phyloP scores from a whole-genome alignment of 2,329 filamentous ascomycete species.

The Botrytis byssoidea region DNA sequence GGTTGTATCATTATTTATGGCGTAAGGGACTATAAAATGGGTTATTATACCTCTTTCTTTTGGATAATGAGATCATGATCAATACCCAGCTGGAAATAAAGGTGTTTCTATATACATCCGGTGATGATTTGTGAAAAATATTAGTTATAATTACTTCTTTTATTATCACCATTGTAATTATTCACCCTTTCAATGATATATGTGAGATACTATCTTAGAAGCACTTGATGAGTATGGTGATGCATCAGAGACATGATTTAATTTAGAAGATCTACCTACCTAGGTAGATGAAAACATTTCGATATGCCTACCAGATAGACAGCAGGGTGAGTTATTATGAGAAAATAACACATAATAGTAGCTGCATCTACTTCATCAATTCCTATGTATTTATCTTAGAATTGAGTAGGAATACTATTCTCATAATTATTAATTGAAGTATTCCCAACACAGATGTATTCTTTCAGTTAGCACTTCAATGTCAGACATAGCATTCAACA shows the following conservation, averaged over 20 bases:
- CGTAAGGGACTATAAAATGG: conserved; percentile 4
- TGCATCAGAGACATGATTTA: background rate
- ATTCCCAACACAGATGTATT: background rate
- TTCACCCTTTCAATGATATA: background rate
- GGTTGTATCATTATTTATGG: background rate
- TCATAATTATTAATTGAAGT: background rate
- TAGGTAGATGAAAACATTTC: background rate
- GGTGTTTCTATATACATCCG: background rate
- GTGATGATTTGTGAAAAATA: background rate
- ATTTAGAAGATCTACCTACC: background rate
- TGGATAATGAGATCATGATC: conserved; percentile 4
- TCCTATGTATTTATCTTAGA: background rate
- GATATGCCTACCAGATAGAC: background rate
- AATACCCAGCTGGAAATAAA: background rate
- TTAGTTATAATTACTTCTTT: background rate
- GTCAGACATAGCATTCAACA: background rate
- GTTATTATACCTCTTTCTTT: background rate
- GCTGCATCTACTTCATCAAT: background rate
- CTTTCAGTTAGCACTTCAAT: background rate
- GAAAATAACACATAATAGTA: background rate
- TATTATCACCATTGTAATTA: background rate
- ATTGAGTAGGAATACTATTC: background rate
- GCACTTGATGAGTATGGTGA: background rate
- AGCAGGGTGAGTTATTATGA: background rate
- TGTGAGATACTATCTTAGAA: background rate